These are phyloP conservation scores for Backusella luteola DNA, from an alignment of 192 early-diverging fungal genomes.

Conservation along the genomic window DNA sequence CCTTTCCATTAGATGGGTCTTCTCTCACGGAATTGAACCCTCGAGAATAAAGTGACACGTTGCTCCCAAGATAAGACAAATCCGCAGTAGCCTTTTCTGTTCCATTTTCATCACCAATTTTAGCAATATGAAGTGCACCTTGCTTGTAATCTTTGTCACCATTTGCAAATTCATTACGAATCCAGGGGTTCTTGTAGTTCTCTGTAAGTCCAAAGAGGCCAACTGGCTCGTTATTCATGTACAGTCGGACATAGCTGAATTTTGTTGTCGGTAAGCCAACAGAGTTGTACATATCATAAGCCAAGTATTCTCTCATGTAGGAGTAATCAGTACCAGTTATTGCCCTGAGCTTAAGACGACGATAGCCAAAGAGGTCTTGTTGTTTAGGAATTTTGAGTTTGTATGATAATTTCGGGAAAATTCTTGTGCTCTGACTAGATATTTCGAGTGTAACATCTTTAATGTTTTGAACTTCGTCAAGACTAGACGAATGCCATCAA, in stretches of 20 bases:
- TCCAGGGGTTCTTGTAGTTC: slow-evolving; percentile 39
- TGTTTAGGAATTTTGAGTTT: not conserved
- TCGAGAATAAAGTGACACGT: not conserved
- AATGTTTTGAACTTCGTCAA: not conserved
- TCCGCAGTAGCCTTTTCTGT: not conserved
- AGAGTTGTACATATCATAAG: slow-evolving; percentile 1
- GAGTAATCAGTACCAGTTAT: not conserved
- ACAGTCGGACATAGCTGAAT: not conserved
- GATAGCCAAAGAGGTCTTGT: not conserved
- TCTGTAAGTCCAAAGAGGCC: slow-evolving; percentile 1
- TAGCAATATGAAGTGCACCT: not conserved
- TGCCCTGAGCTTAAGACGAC: slow-evolving; percentile 1
- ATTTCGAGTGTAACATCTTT: not conserved
- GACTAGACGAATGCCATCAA: not conserved
- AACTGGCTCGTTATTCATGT: not conserved
- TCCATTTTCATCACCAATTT: not conserved
- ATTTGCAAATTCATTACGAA: slow-evolving; percentile 23
- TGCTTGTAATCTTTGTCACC: slow-evolving; percentile 24
- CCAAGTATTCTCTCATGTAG: slow-evolving; percentile 1
- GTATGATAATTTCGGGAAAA: not conserved
- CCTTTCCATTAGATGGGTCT: not conserved
- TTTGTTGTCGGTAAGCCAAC: not conserved
- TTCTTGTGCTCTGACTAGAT: not conserved
- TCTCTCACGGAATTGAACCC: not conserved
- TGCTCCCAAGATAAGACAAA: not conserved